Base-by-base conservation (phyloP, 2,329 filamentous ascomycete species). In the Aspergillus latus region DNA sequence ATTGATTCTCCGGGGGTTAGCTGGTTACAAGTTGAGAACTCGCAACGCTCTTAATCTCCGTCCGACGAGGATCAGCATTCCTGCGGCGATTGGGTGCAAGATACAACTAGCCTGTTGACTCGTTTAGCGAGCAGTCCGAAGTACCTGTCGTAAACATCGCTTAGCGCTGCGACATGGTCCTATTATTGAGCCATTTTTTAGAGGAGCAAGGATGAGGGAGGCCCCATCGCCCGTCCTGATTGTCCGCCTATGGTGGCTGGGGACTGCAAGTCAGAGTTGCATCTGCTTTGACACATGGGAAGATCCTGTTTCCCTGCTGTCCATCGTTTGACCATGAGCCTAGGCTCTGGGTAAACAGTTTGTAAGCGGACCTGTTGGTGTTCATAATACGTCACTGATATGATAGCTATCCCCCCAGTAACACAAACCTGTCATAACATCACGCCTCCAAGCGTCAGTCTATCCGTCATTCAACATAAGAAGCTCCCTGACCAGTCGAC, bases 241-340 rank as follows among this genome's bases (percentile, higher is more conserved):
- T 13, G 34, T 37, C 13, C 11, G 34, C 8, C 34, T 13, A 9
- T 42, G 39, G n/a, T 21, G n/a, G 39, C n/a, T 26, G 39, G 39
- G 8, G n/a, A 21, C 28, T 43, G 49, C 28, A 43, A 42, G 49
- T 52, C 49, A 44, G 49, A 43, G 44, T 36, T 42, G 39, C 39
- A 42, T 42, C 5, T 9, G 5, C n/a, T 21, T 42, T 42, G 39
- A 42, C 39, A 42, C 16, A 42, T 42, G 39, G 16, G 5, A 42
- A 9, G 2, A 21, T 21, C n/a, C 16, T 21, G n/a, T 21, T 13
- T 11, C 4, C 8, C 8, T 42, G 39, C 39, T 21, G 39, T 16
- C 16, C 21, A 15, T 7, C n/a, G 10, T 7, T 42, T 13, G 39
- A 42, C n/a, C 21, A 3, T 42, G 39, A 7, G n/a, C 16, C 13